Base-by-base conservation (phyloP, 305 asterid species). In the Vinca major region DNA sequence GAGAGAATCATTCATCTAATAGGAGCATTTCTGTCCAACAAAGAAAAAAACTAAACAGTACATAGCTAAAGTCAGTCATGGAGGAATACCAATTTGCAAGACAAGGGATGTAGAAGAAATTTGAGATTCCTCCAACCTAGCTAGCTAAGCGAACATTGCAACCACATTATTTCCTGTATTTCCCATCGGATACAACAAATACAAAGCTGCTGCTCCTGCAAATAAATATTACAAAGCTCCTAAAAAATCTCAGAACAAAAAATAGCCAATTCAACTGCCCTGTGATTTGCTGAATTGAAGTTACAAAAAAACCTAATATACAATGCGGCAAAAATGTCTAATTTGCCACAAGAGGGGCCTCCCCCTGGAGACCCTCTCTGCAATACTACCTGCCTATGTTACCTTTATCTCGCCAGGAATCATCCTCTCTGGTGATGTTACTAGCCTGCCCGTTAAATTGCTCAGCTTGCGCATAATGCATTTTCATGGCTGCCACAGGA, bases 401-500 rank as follows among this genome's bases (percentile, higher is more conserved):
- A 55, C 88, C 89, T 67, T 84, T 84, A 80, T 86, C 83, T 74
- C 83, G 80, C 96, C 95, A 90, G 14, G 82, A 60, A 76, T 85
- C 95, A 14, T 93, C 91, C 75, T 88, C 89, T 53, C 84, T 75
- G 71, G 80, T 73, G 70, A 80, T 66, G 67, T 71, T 75, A 4
- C 84, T 82, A 17, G 74, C 39, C 75, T 82, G 84, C 77, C 83
- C 81, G 53, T 74, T 83, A 39, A 81, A 73, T 63, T 83, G 92
- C 26, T 90, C 92, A 4, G 86, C 74, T 68, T 88, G 87, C 0
- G 94, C 87, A 77, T 83, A 89, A 72, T 88, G 96, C 96, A 88
- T 74, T 75, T 80, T 88, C 19, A 89, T 83, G 76, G 95, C 97
- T n/a, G 95, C 84, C 36, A 86, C 95, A 0, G 98, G 97, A 76